Evolutionary conservation across 495 filamentous ascomycete genomes (phyloP), one percentile per base, ranked within the genome.

Genomic region (Pyronema domesticum): DNA sequence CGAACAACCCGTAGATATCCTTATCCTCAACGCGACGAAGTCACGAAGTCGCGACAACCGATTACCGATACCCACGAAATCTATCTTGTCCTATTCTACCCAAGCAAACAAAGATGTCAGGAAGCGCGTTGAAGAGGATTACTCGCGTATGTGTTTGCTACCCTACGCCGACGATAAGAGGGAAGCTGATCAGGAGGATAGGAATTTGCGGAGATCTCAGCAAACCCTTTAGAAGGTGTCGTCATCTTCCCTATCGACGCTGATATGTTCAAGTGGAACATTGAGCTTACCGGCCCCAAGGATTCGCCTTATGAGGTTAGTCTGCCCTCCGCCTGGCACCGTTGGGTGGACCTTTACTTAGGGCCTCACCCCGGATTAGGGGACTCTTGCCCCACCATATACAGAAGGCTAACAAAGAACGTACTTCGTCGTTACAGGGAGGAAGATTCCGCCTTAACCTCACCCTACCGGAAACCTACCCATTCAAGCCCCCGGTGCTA

Each of bases 401-500:
- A 5, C 23, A 30, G 1, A 30, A 1, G 23, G 23, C 23, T 30
- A 5, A 30, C 5, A 30, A 2, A 2, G 23, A 30, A 30, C 23
- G 23, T 30, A 30, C 23, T 5, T 30, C 23, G 23, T 30, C 5
- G 5, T 30, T 39, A 47, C 59, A 87, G 74, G 83, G 81, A 49
- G 93, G 91, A 46, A 73, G 68, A 55, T 98, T 93, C 79, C 75
- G 78, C 39, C 71, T 98, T 15, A 73, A 80, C 46, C 72, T 95
- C 55, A 74, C 68, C 15, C 79, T 98, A 4, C 91, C 91, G 15
- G 71, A 69, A 55, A 83, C 91, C 58, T 98, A 96, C 73, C 91
- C 91, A 8, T 98, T 96, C 80, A 94, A 93, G 63, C 81, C 91
- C 4, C 93, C 93, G 0, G 74, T 72, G 36, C 76, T 98, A 58